phyloP scores from a whole-genome alignment of 306 rosid species.

The Corylus avellana region DNA sequence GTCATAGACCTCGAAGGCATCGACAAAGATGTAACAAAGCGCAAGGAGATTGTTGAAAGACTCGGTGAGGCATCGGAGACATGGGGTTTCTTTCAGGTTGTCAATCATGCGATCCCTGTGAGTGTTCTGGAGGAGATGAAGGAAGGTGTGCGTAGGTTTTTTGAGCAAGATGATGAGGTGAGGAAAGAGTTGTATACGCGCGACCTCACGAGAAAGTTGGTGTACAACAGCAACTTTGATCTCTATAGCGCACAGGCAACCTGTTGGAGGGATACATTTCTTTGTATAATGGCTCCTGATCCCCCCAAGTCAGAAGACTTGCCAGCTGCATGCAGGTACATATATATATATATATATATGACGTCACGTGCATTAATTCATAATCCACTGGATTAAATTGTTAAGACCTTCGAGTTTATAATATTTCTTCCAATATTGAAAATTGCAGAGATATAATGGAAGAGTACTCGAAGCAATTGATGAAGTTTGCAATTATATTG shows the following conservation, averaged over 20 bases:
- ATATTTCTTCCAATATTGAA: too few relatives aligned
- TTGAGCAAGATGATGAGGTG: slow-evolving; percentile 39
- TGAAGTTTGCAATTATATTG: too few relatives aligned
- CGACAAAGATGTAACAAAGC: slow-evolving; percentile 5
- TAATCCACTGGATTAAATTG: too few relatives aligned
- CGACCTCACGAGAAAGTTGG: slow-evolving; percentile 9
- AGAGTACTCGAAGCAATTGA: too few relatives aligned
- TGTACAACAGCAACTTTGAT: slow-evolving; percentile 34
- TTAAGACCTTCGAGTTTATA: too few relatives aligned
- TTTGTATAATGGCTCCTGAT: slow-evolving; percentile 23
- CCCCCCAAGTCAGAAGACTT: slow-evolving; percentile 43
- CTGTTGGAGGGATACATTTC: slow-evolving; percentile 52
- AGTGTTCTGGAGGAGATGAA: slow-evolving; percentile 33
- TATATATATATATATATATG: too few relatives aligned
- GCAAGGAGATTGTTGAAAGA: slow-evolving; percentile 23
- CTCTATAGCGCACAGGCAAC: slow-evolving; percentile 22
- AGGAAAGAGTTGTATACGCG: slow-evolving; percentile 38
- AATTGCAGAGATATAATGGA: too few relatives aligned
- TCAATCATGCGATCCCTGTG: slow-evolving; percentile 45
- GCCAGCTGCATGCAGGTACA: slow-evolving; percentile 54
- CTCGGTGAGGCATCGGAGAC: slow-evolving; percentile 37
- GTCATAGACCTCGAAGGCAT: slow-evolving; percentile 38
- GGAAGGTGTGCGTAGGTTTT: slow-evolving; percentile 37
- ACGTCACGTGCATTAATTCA: too few relatives aligned
- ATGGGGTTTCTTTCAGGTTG: slow-evolving; percentile 53